Base-by-base conservation (phyloP, 1,284 basidiomycete genomes). In the Leucoagaricus sp. region DNA sequence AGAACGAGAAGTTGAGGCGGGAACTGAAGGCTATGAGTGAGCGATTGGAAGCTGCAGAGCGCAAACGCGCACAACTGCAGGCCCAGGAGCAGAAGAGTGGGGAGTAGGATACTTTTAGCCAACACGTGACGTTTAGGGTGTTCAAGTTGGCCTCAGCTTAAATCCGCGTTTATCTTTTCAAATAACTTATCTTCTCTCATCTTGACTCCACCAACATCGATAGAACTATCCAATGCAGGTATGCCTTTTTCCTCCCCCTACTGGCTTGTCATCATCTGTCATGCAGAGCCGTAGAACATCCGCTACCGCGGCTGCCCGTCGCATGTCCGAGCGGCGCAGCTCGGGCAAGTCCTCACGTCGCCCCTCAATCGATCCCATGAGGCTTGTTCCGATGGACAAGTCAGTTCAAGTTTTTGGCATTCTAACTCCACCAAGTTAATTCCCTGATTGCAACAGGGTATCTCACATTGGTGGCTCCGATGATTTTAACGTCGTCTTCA, bases 401-500 rank as follows among this genome's bases (percentile, higher is more conserved):
- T 89, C 71, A 57, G 46, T 49, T 26, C 25, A 44, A 23, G 10
- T 51, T 55, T 61, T 58, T 41, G 59, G 8, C 52, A 55, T 58
- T 36, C 47, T 19, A 19, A n/a, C n/a, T 59, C 46, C 51, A 19
- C 52, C 21, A 38, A 44, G 23, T 49, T 26, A 8, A 59, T 28
- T 55, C 3, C 21, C 46, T 42, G 26, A 45, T 36, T 12, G 21
- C 49, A 23, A 28, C 70, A 89, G 88, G 70, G 72, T 74, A 23
- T 75, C 73, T 53, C 82, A 84, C 56, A 68, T 85, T 52, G 76
- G 76, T 50, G 87, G 86, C 8, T 71, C 76, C 44, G 82, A 86
- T 63, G 80, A 88, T 67, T 95, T 95, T 79, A 96, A 96, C 70
- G 86, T 97, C 58, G 85, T 95, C 68, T 94, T 94, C 73, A 80